Evolutionary conservation across 1,284 basidiomycete genomes (phyloP).

Genomic region (Nidula niveotomentosa): DNA sequence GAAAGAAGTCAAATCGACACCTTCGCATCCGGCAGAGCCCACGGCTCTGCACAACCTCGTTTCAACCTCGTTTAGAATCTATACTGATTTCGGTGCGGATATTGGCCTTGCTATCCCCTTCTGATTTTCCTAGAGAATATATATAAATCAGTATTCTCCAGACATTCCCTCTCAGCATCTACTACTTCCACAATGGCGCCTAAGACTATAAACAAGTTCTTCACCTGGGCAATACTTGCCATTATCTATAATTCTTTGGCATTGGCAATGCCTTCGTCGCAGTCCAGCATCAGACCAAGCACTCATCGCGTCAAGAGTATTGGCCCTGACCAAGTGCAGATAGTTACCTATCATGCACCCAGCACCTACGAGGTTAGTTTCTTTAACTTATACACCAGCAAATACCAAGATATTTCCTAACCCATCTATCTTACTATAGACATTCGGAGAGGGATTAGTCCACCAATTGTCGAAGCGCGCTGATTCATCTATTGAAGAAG

Average conservation of each 20-base stretch:
- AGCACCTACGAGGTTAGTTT: conserved; percentile 37
- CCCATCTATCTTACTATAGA: not conserved
- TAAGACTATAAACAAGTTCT: not conserved
- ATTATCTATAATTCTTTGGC: conserved; percentile 16
- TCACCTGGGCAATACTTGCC: conserved; percentile 16
- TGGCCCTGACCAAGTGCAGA: conserved; percentile 23
- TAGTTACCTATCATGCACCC: conserved; percentile 42
- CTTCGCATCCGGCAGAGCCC: too few relatives aligned
- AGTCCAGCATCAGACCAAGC: conserved; percentile 26
- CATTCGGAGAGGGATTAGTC: not conserved
- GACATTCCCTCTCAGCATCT: not conserved
- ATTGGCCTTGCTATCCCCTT: too few relatives aligned
- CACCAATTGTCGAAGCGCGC: not conserved
- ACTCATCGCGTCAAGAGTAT: conserved; percentile 40
- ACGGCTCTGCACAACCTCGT: too few relatives aligned
- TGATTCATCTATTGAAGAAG: conserved; percentile 5
- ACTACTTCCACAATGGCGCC: not conserved
- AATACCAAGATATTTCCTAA: not conserved
- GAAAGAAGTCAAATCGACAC: too few relatives aligned
- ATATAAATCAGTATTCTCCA: not conserved
- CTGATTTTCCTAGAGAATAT: too few relatives aligned
- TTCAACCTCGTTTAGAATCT: too few relatives aligned
- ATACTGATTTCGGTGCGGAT: too few relatives aligned
- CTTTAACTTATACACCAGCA: not conserved
- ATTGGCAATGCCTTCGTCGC: conserved; percentile 26